Base-by-base conservation (phyloP, 352 stramenopile species). In the Globisporangium irregulare region DNA sequence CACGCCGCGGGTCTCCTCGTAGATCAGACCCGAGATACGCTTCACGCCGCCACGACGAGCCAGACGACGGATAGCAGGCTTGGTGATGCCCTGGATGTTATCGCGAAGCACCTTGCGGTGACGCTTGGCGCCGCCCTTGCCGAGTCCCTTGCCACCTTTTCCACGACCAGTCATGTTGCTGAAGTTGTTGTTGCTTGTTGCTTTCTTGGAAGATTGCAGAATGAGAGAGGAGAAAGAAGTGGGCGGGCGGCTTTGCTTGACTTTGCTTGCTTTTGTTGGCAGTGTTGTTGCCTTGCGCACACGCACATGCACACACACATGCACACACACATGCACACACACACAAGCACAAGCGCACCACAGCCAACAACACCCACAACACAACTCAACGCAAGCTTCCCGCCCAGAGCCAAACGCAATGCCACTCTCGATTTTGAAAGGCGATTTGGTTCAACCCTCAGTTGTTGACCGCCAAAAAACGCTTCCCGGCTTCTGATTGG, bases 1-100 rank as follows among this genome's bases (percentile, higher is more conserved):
- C 38, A 99, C 97, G 69, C 97, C 96, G 73, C 96, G 92, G 48
- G 96, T 99, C 81, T 99, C 97, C 82, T 99, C 97, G 80, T 99
- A 99, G 79, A 99, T 99, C 50, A 99, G 86, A 69, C 97, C 96
- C 24, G 90, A 98, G 77, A 99, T 99, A 80, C 96, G 95, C 91
- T 99, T 99, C 56, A 99, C 96, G 89, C 97, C 97, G 71, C 97
- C 96, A 96, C 96, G 92, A 84, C 97, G 97, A 71, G 97, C 97
- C 20, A 99, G 91, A 91, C 97, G 93, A 69, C 97, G 95, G 78
- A 99, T 99, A 27, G 97, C 97, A 22, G 95, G 95, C 78, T 97
- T 97, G 59, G 91, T 97, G 61, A 97, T 97, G 59, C 90, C 90
- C 78, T 97, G 87, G 82, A 97, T 97, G 81, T 96, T 97, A 75